Base-by-base conservation (phyloP, 2,329 filamentous ascomycete genomes). In the Amauroascus niger region DNA sequence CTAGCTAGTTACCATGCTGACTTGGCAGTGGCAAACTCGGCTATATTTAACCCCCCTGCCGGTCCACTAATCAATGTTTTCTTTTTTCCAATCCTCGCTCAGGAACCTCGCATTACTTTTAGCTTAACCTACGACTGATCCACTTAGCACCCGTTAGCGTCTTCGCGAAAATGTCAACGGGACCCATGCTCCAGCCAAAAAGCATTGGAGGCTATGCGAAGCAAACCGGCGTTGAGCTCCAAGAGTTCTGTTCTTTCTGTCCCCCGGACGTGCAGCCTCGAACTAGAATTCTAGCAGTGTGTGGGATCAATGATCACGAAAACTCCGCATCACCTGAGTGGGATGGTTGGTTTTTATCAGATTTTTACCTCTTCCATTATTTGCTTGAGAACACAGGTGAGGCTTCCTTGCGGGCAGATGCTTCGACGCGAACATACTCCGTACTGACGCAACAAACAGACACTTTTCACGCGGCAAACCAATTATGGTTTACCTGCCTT, bases 351-450 rank as follows among this genome's bases (percentile, higher is more conserved):
- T 56, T 58, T 30, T 44, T 56, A 18, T 56, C 54, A 7, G 56
- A 58, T 26, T 58, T 58, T 41, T 56, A 52, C 30, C 48, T 56
- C 8, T 56, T 58, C 40, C 56, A 56, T 33, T 48, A 53, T 33
- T 49, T 58, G 33, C 43, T 56, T 6, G 30, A 54, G 35, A 48
- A 47, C 20, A 26, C 45, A 35, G 8, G 51, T 52, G 32, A 47
- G 20, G 13, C 22, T 26, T 41, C 33, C 24, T 28, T 28, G 40
- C 40, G n/a, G 40, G 40, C 40, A 44, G 24, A 22, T 44, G 18
- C 40, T 44, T 28, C 11, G 40, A 22, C 24, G 24, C 40, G 40
- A 44, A 44, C 24, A 22, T 22, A 16, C 33, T 37, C 33, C 13
- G 33, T 13, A 37, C 33, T 37, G 33, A 37, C 33, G 33, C 33